Base-by-base conservation (phyloP, 495 filamentous ascomycete species). In the Xeromyces bisporus region DNA sequence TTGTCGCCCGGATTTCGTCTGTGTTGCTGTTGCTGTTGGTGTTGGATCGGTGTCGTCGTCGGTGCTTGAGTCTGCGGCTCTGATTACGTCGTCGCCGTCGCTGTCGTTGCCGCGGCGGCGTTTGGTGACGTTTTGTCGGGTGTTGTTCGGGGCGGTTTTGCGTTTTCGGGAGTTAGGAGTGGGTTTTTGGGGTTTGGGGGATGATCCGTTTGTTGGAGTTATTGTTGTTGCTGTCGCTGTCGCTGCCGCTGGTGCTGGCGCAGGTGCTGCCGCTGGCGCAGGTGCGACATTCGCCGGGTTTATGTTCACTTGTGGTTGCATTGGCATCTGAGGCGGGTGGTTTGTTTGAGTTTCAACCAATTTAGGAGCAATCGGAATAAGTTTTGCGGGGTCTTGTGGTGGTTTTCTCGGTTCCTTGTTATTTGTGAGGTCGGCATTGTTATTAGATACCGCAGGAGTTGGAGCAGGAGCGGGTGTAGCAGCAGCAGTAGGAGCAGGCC, bases 1-100 rank as follows among this genome's bases (percentile, higher is more conserved):
- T 27, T 79, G 73, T 26, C 85, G 73, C 17, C 85, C 85, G 9
- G 83, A 92, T 41, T 84, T 83, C 4, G 84, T 91, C 43, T 68
- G 75, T 11, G 71, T 79, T 2, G 67, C 67, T 11, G 71, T 79
- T 2, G 67, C 67, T 7, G 64, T 46, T 9, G 67, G 63, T 10
- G 65, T 62, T 25, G 69, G 56, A 23, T 62, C 53, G 8, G 62
- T 59, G 25, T 53, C 57, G 25, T 53, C 57, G 32, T 69, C 63
- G 11, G 62, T 56, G 35, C 53, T 52, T 18, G 56, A 60, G 29
- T 61, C 60, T 6, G 50, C 60, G 28, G 48, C 56, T 40, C 55
- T 64, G 38, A 50, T 64, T 21, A 61, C 51, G 27, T 44, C 54
- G 17, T 49, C 53, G 26, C 55, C 54, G 11, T 58, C 54, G 23